A percentile compares a stretch with the other conserved stretches of the same genome.
phyloP scores from a whole-genome alignment of 169 alveolate genomes.

The Cryptosporidium viatorum region DNA sequence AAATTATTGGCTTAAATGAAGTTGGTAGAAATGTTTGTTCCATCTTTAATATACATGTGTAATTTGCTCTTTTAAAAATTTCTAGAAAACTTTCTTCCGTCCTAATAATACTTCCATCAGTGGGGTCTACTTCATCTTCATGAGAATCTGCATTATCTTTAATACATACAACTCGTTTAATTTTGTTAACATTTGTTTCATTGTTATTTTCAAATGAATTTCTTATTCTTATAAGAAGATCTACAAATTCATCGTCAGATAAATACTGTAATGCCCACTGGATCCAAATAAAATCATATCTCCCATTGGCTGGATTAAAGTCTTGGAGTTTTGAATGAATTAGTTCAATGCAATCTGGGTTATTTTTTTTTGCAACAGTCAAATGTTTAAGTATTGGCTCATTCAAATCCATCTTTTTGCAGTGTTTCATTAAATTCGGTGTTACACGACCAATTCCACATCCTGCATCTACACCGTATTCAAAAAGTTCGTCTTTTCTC shows the following conservation, averaged over 20 bases:
- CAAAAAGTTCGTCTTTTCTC: conserved; percentile 12
- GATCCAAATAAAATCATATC: conserved; percentile 73
- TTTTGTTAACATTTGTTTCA: neutral
- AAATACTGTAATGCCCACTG: conserved; percentile 61
- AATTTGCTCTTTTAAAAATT: conserved; percentile 54
- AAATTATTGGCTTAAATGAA: conserved; percentile 54
- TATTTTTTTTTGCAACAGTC: conserved; percentile 30
- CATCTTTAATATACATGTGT: conserved; percentile 41
- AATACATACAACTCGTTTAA: conserved; percentile 38
- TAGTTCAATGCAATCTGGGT: neutral
- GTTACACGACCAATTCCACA: conserved; percentile 75
- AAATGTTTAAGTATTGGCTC: conserved; percentile 46
- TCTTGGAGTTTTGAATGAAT: conserved; percentile 43
- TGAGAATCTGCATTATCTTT: conserved; percentile 42
- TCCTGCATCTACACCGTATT: conserved; percentile 68
- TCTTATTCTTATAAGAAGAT: conserved; percentile 32
- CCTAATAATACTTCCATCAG: conserved; percentile 46
- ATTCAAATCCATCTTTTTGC: conserved; percentile 45
- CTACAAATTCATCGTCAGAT: conserved; percentile 60
- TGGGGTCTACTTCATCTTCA: conserved; percentile 52
- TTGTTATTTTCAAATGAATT: neutral
- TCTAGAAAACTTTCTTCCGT: conserved; percentile 15
- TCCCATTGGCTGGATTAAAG: conserved; percentile 27
- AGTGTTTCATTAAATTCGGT: conserved; percentile 26
- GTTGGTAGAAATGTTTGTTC: conserved; percentile 65